These are phyloP conservation scores for Elaeis oleifera DNA, from an alignment of 202 grass and related monocot genomes.

Conservation along the genomic window DNA sequence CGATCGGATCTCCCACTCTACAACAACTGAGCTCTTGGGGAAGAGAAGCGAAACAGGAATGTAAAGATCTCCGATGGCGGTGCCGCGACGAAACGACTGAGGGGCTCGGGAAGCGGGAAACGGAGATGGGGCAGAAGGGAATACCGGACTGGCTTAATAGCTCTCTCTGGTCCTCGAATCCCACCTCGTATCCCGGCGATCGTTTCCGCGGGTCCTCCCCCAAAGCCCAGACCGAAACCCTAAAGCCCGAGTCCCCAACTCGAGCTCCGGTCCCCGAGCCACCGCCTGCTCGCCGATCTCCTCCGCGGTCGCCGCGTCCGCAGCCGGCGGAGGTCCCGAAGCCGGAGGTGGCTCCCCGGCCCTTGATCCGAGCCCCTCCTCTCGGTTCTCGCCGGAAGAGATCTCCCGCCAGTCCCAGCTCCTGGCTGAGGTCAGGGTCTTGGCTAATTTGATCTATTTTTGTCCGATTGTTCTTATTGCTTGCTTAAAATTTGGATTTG, in stretches of 20 bases:
- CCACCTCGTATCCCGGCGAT: slow-evolving; percentile 5
- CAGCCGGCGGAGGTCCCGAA: background rate
- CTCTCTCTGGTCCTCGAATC: slow-evolving; percentile 16
- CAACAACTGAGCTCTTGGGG: too few species aligned
- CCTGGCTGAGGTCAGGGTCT: slow-evolving; percentile 38
- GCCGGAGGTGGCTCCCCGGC: background rate
- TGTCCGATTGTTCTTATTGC: background rate
- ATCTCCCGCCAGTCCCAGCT: slow-evolving; percentile 75
- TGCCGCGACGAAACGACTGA: background rate
- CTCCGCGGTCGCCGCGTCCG: background rate
- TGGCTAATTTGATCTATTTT: background rate
- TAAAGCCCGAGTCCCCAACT: slow-evolving; percentile 15
- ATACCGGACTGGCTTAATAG: slow-evolving; percentile 27
- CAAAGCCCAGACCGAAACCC: slow-evolving; percentile 28
- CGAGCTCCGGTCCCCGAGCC: background rate
- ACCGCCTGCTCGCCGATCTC: background rate
- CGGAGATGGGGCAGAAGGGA: background rate
- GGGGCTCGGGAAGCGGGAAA: background rate
- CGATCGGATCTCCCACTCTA: too few species aligned
- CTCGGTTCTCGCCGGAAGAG: slow-evolving; percentile 28
- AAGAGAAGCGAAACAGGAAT: too few species aligned
- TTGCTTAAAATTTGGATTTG: background rate
- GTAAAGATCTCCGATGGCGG: background rate
- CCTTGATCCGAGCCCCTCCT: background rate
- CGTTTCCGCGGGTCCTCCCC: background rate